Evolutionary conservation across 2,329 filamentous ascomycete genomes (phyloP), one percentile per base, ranked within the genome.

Genomic region (Paecilomyces niveus): DNA sequence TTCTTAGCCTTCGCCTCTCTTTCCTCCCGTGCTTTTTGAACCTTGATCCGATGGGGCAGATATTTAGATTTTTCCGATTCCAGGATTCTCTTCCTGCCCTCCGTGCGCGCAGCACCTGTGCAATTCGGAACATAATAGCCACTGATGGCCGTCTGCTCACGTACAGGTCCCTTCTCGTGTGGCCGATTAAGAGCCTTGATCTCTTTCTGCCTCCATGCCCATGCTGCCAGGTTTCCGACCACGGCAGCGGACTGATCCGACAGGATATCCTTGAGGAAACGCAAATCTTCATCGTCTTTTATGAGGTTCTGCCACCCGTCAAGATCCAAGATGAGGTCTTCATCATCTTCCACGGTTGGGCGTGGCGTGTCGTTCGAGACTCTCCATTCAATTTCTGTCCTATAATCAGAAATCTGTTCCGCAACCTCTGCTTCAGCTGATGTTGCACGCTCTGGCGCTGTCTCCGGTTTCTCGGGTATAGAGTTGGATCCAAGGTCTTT

Each of bases 51-150:
- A 79, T 99, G 94, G 49, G 94, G 94, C 7, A 99, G 83, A 71
- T 99, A 99, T 71, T 97, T 96, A 29, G 92, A 96, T 79, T 99
- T 99, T 73, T 99, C 94, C 0, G 91, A 90, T 72, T 99, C 95
- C 62, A 96, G 83, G 58, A 99, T 97, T 80, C 93, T 96, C 79
- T 95, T 93, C 68, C 92, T 87, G 29, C 92, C 92, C 76, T 99
- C 92, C 0, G 94, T 97, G 58, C 94, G 85, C 58, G 94, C 94
- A 65, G 86, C 89, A 33, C 94, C 94, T 9, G 91, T 91, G 0
- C 82, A 62, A 64, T 97, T 99, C 0, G 90, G 86, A 49, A 97
- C 90, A 69, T 97, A 97, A 68, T 88, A 87, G 45, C 85, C 85
- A 62, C 82, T 75, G 59, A 88, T 86, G 63, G 78, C 79, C 26